Conservation (phyloP, 768 basidiomycete species). For the Cyathus striatus region DNA sequence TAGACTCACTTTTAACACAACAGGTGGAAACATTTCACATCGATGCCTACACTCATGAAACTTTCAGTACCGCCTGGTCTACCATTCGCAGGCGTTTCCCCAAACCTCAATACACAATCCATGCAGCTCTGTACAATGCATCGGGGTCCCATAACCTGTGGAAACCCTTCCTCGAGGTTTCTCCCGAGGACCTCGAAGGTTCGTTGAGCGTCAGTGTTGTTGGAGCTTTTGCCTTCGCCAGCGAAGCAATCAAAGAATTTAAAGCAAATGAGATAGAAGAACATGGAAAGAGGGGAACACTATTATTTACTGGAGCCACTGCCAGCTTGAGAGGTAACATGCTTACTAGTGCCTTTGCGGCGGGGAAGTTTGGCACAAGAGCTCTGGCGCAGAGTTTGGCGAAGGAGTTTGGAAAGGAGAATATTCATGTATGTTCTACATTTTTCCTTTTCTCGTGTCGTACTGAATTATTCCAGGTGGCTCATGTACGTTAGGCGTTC, state of each 20-base stretch:
- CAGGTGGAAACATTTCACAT: slow-evolving; percentile 59
- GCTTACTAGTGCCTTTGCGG: slow-evolving; percentile 56
- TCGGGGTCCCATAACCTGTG: too few species aligned
- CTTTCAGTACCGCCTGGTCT: slow-evolving; percentile 45
- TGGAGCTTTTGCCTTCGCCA: slow-evolving; percentile 60
- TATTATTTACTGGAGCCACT: slow-evolving; percentile 74
- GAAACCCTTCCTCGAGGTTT: slow-evolving; percentile 65
- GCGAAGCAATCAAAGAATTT: slow-evolving; percentile 55
- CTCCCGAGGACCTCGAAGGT: slow-evolving; percentile 49
- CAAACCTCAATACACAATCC: slow-evolving; percentile 44
- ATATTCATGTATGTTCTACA: slow-evolving; percentile 65
- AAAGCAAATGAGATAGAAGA: slow-evolving; percentile 50
- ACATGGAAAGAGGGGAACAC: slow-evolving; percentile 51
- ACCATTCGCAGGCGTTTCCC: slow-evolving; percentile 41
- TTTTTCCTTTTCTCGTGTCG: not conserved
- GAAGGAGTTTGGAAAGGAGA: slow-evolving; percentile 70
- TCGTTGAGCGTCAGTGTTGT: slow-evolving; percentile 48
- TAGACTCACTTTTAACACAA: not conserved
- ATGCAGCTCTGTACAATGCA: slow-evolving; percentile 62
- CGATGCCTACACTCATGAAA: slow-evolving; percentile 40
- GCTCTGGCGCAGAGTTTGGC: slow-evolving; percentile 66
- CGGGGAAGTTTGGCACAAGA: slow-evolving; percentile 58
- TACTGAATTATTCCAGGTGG: too few species aligned
- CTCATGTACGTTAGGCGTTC: slow-evolving; percentile 50
- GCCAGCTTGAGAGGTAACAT: slow-evolving; percentile 60